Percentiles rank a stretch among this genome's conserved stretches.
Evolutionary conservation across 768 basidiomycete species (phyloP).

Genomic region (Mycena vulgaris): DNA sequence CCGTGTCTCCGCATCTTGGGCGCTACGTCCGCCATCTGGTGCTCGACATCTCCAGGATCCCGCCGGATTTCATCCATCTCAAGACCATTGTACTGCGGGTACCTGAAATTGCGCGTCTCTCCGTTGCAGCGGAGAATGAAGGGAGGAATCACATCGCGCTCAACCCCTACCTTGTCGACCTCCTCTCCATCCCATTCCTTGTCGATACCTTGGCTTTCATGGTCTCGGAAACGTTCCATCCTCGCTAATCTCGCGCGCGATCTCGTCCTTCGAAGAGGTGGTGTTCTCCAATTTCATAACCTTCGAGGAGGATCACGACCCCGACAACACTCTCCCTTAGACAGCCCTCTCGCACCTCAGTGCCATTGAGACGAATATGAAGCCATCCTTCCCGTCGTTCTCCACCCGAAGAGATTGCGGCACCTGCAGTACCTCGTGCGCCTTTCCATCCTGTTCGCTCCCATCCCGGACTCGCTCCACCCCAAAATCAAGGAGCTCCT

Average conservation of each 20-base stretch:
- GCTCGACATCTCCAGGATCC: not conserved
- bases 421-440: not conserved
- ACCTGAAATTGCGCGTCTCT: not conserved
- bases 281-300: not conserved
- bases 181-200: not conserved
- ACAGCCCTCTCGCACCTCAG: not conserved
- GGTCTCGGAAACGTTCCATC: not conserved
- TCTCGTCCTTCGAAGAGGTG: conserved; percentile 5
- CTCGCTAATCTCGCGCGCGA: not conserved
- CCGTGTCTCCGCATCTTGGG: conserved; percentile 5
- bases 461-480: not conserved
- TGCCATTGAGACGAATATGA: not conserved
- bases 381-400: not conserved
- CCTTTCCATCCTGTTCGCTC: not conserved
- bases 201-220: not conserved
- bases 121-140: not conserved
- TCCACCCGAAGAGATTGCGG: not conserved
- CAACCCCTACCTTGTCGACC: not conserved
- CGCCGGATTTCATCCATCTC: not conserved
- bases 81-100: not conserved
- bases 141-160: not conserved
- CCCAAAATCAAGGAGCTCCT: not conserved
- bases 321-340: not conserved
- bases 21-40: not conserved
- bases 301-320: not conserved